Evolutionary conservation across 768 basidiomycete species (phyloP).

Genomic region (Hirschioporus abietinus): DNA sequence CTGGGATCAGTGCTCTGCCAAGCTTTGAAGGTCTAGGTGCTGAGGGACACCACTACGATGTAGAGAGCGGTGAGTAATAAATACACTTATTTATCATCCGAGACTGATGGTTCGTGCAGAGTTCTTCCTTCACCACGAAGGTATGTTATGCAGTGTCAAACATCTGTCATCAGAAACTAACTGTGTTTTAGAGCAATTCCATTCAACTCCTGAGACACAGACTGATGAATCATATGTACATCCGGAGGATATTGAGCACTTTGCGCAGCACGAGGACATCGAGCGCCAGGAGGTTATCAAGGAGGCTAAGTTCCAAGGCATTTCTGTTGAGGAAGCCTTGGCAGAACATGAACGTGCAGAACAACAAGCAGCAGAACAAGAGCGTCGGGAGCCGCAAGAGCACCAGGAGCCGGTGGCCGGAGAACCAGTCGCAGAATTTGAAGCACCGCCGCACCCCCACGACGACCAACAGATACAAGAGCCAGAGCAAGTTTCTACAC

Average conservation of each 20-base stretch:
- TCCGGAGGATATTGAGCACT: slow-evolving; percentile 91
- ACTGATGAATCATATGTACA: slow-evolving; percentile 93
- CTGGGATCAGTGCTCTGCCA: slow-evolving; percentile 72
- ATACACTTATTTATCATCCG: neutral
- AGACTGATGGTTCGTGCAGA: slow-evolving; percentile 37
- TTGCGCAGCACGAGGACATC: slow-evolving; percentile 81
- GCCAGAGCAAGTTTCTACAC: slow-evolving; percentile 23
- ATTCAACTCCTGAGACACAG: slow-evolving; percentile 95
- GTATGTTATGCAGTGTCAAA: slow-evolving; percentile 30
- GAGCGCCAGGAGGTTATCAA: slow-evolving; percentile 79
- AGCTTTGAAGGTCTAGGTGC: slow-evolving; percentile 81
- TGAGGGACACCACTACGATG: slow-evolving; percentile 91
- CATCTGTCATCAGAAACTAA: slow-evolving; percentile 7
- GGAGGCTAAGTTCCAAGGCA: slow-evolving; percentile 81
- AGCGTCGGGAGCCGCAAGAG: slow-evolving; percentile 7
- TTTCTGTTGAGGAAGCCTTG: slow-evolving; percentile 68
- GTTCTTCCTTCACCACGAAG: slow-evolving; percentile 98
- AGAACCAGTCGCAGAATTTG: slow-evolving; percentile 1
- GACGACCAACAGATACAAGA: slow-evolving; percentile 27
- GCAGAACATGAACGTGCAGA: slow-evolving; percentile 33
- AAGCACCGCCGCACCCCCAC: slow-evolving; percentile 25
- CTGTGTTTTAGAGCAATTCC: slow-evolving; percentile 65
- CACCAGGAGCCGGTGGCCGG: slow-evolving; percentile 10
- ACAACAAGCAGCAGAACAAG: slow-evolving; percentile 12
- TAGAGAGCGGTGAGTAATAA: slow-evolving; percentile 70